A percentile compares a stretch with the other conserved stretches of the same genome.
Evolutionary conservation across 495 filamentous ascomycete genomes (phyloP).

Genomic region (Aspergillus kassunensis): DNA sequence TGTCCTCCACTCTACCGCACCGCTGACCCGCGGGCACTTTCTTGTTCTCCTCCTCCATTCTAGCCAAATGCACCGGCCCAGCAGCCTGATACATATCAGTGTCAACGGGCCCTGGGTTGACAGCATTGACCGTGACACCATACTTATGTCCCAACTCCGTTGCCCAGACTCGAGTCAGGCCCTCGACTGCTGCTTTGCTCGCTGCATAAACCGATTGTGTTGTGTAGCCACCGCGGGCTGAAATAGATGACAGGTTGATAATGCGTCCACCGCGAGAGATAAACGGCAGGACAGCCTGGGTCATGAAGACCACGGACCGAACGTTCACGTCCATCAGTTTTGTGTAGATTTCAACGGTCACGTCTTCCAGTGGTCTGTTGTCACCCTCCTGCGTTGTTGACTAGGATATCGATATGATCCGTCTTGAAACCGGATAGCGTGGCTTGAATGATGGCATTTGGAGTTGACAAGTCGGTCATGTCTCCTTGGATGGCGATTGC

Average conservation of each 20-base stretch:
- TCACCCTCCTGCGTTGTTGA: slow-evolving; percentile 23
- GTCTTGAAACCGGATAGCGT: slow-evolving; percentile 17
- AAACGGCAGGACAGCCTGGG: slow-evolving; percentile 37
- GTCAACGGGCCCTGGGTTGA: slow-evolving; percentile 34
- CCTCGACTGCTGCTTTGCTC: slow-evolving; percentile 32
- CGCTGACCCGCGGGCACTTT: slow-evolving; percentile 28
- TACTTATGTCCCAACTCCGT: slow-evolving; percentile 31
- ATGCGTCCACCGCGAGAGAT: slow-evolving; percentile 42
- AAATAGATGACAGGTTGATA: slow-evolving; percentile 42
- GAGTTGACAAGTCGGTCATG: slow-evolving; percentile 6
- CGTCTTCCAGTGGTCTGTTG: slow-evolving; percentile 16
- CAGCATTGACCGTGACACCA: slow-evolving; percentile 35
- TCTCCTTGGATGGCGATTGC: slow-evolving; percentile 19
- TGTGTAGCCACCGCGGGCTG: slow-evolving; percentile 25
- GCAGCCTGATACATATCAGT: slow-evolving; percentile 31
- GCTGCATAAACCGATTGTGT: slow-evolving; percentile 27
- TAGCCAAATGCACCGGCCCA: slow-evolving; percentile 12
- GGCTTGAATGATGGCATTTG: slow-evolving; percentile 12
- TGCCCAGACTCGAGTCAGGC: slow-evolving; percentile 27
- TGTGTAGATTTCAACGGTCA: slow-evolving; percentile 16
- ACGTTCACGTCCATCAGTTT: slow-evolving; percentile 29
- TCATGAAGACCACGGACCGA: slow-evolving; percentile 32
- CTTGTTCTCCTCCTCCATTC: slow-evolving; percentile 24
- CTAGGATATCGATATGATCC: slow-evolving; percentile 23
- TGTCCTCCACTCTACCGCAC: slow-evolving; percentile 32